phyloP scores from a whole-genome alignment of 129 eudicot species.

The Artemisia tridentata region DNA sequence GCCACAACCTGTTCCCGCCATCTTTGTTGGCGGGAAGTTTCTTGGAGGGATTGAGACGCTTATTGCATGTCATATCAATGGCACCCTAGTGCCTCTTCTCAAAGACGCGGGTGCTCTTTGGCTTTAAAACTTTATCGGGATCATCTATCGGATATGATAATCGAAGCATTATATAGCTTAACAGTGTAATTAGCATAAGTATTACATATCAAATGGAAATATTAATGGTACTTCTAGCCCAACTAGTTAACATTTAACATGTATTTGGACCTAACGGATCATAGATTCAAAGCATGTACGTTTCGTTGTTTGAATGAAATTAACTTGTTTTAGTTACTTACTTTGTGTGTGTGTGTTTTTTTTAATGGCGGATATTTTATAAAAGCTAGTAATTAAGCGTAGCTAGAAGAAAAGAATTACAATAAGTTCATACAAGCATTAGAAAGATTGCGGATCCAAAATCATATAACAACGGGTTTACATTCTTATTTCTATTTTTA shows the following conservation, averaged over 20 bases:
- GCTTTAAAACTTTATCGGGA: slow-evolving; percentile 41
- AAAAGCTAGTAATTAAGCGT: too few relatives aligned
- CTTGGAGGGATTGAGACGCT: slow-evolving; percentile 82
- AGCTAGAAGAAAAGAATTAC: too few relatives aligned
- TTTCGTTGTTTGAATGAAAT: not conserved
- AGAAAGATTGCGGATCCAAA: too few relatives aligned
- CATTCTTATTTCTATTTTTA: too few relatives aligned
- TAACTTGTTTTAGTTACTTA: not conserved
- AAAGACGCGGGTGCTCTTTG: slow-evolving; percentile 96
- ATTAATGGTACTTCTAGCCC: not conserved
- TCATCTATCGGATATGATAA: not conserved
- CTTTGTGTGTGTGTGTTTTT: too few relatives aligned
- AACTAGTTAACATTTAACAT: not conserved
- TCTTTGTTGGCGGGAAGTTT: slow-evolving; percentile 81
- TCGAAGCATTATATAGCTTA: slow-evolving; percentile 7
- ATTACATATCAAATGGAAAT: not conserved
- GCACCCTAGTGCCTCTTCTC: slow-evolving; percentile 86
- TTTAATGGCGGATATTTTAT: too few relatives aligned
- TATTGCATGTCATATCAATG: slow-evolving; percentile 79
- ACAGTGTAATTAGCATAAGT: not conserved
- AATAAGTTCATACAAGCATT: too few relatives aligned
- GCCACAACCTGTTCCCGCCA: slow-evolving; percentile 59
- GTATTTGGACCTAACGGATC: not conserved
- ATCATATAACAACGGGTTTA: too few relatives aligned
- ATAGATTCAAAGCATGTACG: not conserved